Base-by-base conservation (phyloP, 2,329 filamentous ascomycete species). In the Aspergillus sojae region DNA sequence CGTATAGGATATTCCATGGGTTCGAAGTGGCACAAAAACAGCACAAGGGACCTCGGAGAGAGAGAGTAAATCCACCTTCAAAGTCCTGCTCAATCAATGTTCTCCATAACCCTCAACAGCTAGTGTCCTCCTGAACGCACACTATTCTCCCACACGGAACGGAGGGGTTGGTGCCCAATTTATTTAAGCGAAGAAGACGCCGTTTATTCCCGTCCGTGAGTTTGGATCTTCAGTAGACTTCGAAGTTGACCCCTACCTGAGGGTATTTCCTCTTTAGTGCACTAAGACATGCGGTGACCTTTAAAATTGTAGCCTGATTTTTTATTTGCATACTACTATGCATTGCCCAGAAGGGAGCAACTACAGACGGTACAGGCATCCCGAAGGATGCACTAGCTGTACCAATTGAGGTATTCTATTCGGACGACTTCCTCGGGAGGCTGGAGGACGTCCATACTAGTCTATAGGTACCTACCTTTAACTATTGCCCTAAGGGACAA, bases 121-220 rank as follows among this genome's bases (percentile, higher is more conserved):
- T 39, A 55, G 52, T 55, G 52, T 23, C 12, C 32, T 55, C n/a
- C 52, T 34, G 32, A 54, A 23, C 10, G 14, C 52, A 34, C 52
- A 36, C 30, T 54, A 54, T 32, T 23, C n/a, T 28, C 58, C 60
- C 55, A 52, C 62, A n/a, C 58, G 61, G 60, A 61, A 62, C 61
- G 62, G 67, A 65, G 67, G 65, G 62, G 67, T 67, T 62, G 66
- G 65, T 69, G 66, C 67, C 67, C 64, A 68, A 69, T 65, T 67
- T 41, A 57, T 32, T 62, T 64, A 65, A 65, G 62, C 66, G 62
- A 68, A 65, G 64, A 41, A 52, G 53, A 58, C 65, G 66, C 66
- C 62, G 66, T 69, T 58, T 64, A 63, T 65, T 69, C 65, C 67
- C 61, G 62, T 41, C 52, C 21, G 36, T 54, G 57, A 60, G 26